These are phyloP conservation scores for Umbelopsis isabellina DNA, from an alignment of 192 early-diverging fungal genomes.

Conservation along the genomic window DNA sequence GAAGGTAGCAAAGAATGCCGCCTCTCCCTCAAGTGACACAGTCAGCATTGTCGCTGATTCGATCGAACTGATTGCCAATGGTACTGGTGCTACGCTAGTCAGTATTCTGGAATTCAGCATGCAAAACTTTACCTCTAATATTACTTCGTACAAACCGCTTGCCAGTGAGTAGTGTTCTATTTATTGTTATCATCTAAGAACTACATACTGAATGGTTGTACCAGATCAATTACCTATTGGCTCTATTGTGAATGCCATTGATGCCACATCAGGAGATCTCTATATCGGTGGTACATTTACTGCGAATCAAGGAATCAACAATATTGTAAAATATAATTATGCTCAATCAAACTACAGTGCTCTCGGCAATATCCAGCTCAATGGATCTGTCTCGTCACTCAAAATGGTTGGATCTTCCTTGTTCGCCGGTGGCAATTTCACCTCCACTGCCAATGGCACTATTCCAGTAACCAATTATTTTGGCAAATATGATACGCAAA, in stretches of 20 bases:
- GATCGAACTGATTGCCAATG: constrained; percentile 24
- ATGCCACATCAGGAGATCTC: constrained; percentile 34
- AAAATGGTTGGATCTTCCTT: background rate
- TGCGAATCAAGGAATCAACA: constrained; percentile 32
- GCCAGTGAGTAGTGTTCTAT: constrained; percentile 7
- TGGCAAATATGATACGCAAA: constrained; percentile 14
- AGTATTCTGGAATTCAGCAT: constrained; percentile 38
- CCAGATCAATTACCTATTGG: constrained; percentile 47
- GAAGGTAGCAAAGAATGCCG: constrained; percentile 21
- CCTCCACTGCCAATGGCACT: background rate
- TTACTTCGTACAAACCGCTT: constrained; percentile 29
- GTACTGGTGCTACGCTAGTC: constrained; percentile 20
- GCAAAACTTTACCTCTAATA: constrained; percentile 2
- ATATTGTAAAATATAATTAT: constrained; percentile 62
- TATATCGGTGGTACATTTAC: constrained; percentile 64
- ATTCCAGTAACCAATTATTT: constrained; percentile 3
- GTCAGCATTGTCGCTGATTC: constrained; percentile 38
- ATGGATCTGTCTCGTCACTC: background rate
- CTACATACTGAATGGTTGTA: constrained; percentile 22
- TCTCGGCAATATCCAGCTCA: background rate
- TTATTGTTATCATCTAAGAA: background rate
- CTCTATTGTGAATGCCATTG: constrained; percentile 53
- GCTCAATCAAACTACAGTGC: background rate
- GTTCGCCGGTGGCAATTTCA: constrained; percentile 24
- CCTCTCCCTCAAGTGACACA: background rate